Evolutionary conservation across 202 grass and related monocot species (phyloP), one percentile per base, ranked within the genome.

Genomic region (Digitaria exilis): DNA sequence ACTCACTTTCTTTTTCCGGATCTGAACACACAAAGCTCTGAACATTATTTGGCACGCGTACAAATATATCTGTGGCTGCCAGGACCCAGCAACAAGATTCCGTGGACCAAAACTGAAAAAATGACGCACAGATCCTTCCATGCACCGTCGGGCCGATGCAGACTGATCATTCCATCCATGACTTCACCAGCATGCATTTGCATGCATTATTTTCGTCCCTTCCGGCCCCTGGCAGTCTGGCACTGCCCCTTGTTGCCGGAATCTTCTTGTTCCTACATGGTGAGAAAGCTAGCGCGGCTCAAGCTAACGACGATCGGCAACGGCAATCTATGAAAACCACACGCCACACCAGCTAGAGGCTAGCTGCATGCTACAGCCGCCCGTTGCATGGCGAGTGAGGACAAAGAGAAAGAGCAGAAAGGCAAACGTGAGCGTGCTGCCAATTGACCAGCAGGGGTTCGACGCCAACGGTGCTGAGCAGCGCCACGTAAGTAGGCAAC

Each of bases 111-210:
- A 39, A 9, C 19, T 55, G 76, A 41, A 49, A 49, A 9, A 41
- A 78, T 50, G 22, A 52, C 56, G 11, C 22, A 2, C 65, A 64
- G 52, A 72, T 85, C 75, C 75, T 79, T 79, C 75, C 66, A 44
- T 19, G 55, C 56, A 55, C 4, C 4, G 32, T 54, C 31, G 6
- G 79, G 10, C 54, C 50, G 34, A 76, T 14, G 24, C 9, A 29
- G 60, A 65, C 13, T 19, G 41, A 71, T 79, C 56, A 63, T 30
- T 62, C 43, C 44, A 9, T 21, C 35, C 64, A 10, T 37, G 64
- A 79, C 79, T 64, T 46, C 65, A 66, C 44, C 41, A 21, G 9
- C 57, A 60, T 49, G 43, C 66, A 18, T 19, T 7, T 60, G 62
- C 7, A 9, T 6, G 63, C 3, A 64, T 49, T 14, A 19, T 62